Percentiles rank a stretch among this genome's conserved stretches.
These are phyloP conservation scores for Neofusicoccum umdonicola DNA, from an alignment of 2,329 filamentous ascomycete genomes.

Conservation along the genomic window DNA sequence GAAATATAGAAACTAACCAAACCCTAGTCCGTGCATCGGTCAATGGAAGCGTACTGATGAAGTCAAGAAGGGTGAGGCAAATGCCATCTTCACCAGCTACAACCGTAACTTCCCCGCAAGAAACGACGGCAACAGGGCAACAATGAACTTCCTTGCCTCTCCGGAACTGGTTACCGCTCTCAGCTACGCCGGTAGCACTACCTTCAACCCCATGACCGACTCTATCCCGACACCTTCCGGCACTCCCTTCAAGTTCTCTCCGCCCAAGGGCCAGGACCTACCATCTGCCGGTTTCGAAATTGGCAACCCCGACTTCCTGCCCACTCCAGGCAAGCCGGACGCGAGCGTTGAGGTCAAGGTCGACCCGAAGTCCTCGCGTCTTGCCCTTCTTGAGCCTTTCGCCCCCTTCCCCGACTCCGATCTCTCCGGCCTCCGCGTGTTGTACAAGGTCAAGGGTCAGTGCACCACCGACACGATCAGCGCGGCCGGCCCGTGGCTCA, in stretches of 20 bases:
- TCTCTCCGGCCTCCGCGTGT: slow-evolving; percentile 73
- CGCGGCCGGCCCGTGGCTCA: slow-evolving; percentile 93
- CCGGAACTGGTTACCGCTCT: slow-evolving; percentile 97
- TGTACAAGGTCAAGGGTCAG: slow-evolving; percentile 96
- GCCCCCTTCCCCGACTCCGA: slow-evolving; percentile 75
- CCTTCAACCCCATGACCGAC: slow-evolving; percentile 95
- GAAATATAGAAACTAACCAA: too few relatives aligned
- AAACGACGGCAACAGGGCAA: slow-evolving; percentile 93
- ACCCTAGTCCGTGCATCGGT: slow-evolving; percentile 69
- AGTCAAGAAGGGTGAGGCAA: slow-evolving; percentile 77
- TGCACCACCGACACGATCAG: slow-evolving; percentile 99
- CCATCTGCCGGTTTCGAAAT: slow-evolving; percentile 74
- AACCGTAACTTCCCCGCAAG: slow-evolving; percentile 98
- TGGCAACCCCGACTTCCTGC: slow-evolving; percentile 72
- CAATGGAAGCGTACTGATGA: slow-evolving; percentile 94
- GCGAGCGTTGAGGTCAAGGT: slow-evolving; percentile 71
- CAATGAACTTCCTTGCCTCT: slow-evolving; percentile 98
- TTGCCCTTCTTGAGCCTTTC: slow-evolving; percentile 90
- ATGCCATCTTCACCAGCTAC: slow-evolving; percentile 95
- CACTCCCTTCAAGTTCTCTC: slow-evolving; percentile 77
- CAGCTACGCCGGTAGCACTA: slow-evolving; percentile 86
- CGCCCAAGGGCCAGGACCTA: slow-evolving; percentile 62
- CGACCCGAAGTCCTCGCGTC: slow-evolving; percentile 80
- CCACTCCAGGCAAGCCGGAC: slow-evolving; percentile 70
- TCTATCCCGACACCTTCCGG: slow-evolving; percentile 76